Evolutionary conservation across 768 basidiomycete genomes (phyloP).

Genomic region (Amanita jacksonii): DNA sequence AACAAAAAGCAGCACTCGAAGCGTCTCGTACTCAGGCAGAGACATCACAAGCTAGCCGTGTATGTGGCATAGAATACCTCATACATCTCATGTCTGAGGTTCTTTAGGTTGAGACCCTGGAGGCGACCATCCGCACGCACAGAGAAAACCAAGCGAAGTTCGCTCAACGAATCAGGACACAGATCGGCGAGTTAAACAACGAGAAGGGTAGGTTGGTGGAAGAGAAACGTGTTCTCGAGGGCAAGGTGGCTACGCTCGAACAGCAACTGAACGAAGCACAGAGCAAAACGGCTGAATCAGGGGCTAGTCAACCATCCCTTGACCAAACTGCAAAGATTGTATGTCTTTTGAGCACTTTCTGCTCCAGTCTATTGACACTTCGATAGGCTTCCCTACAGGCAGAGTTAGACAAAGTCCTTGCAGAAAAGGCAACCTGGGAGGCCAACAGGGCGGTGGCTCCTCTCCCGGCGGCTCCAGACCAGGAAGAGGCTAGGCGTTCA

Average conservation of each 20-base stretch:
- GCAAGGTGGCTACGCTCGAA: constrained; percentile 28
- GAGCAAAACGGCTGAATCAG: constrained; percentile 14
- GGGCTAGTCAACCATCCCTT: constrained; percentile 14
- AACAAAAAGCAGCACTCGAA: constrained; percentile 12
- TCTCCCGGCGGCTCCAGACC: constrained; percentile 18
- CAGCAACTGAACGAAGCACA: constrained; percentile 22
- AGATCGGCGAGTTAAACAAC: constrained; percentile 25
- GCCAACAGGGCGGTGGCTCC: constrained; percentile 17
- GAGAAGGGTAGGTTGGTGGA: constrained; percentile 25
- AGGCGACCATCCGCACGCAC: constrained; percentile 31
- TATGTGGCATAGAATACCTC: constrained; percentile 12
- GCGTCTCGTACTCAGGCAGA: constrained; percentile 20
- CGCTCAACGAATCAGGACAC: constrained; percentile 20
- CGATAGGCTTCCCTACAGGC: constrained; percentile 40
- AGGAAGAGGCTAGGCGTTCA: constrained; percentile 16
- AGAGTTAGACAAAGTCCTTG: constrained; percentile 54
- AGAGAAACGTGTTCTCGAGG: constrained; percentile 30
- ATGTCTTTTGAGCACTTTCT: constrained; percentile 9
- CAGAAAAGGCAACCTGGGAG: constrained; percentile 45
- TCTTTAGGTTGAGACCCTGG: constrained; percentile 31
- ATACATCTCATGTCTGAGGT: too few species aligned
- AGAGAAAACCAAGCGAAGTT: constrained; percentile 22
- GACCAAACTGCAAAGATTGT: constrained; percentile 31
- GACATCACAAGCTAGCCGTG: constrained; percentile 20
- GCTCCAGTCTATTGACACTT: constrained; percentile 2